Conservation (phyloP, 2,329 filamentous ascomycete genomes). For the Knoxdaviesia proteae region DNA sequence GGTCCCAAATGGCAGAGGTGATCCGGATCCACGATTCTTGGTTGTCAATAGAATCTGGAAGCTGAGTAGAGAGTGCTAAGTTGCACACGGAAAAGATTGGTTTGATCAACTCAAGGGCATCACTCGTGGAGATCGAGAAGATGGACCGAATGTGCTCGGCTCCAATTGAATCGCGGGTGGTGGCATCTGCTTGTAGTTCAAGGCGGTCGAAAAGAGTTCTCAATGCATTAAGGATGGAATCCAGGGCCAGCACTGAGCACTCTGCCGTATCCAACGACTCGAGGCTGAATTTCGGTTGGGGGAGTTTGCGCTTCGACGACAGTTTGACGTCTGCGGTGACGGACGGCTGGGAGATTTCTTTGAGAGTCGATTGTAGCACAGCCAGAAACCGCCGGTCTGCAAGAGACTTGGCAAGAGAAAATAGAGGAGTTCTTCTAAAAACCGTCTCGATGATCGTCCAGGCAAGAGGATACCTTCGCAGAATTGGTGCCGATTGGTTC, state of each 20-base stretch:
- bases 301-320: slow-evolving; percentile 25
- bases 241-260: slow-evolving; percentile 23
- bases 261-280: slow-evolving; percentile 16
- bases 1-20: slow-evolving; percentile 26
- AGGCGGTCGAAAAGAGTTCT: slow-evolving; percentile 24
- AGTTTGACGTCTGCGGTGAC: slow-evolving; percentile 5
- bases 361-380: slow-evolving; percentile 44
- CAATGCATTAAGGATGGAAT: slow-evolving; percentile 26
- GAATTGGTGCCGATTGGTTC: slow-evolving; percentile 23
- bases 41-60: slow-evolving; percentile 14
- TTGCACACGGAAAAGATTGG: slow-evolving; percentile 25
- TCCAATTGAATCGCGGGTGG: slow-evolving; percentile 26
- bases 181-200: slow-evolving; percentile 12
- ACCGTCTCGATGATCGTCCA: slow-evolving; percentile 42
- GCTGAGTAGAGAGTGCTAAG: slow-evolving; percentile 13
- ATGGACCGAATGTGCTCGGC: slow-evolving; percentile 36
- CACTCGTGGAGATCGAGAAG: slow-evolving; percentile 27
- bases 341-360: slow-evolving; percentile 26
- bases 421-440: slow-evolving; percentile 43
- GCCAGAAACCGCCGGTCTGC: slow-evolving; percentile 46
- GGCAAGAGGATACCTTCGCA: slow-evolving; percentile 32
- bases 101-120: slow-evolving; percentile 22
- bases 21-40: slow-evolving; percentile 26
- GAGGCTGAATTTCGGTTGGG: slow-evolving; percentile 16
- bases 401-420: slow-evolving; percentile 49